Base-by-base conservation (phyloP, 768 basidiomycete species). In the Boletales sp. region DNA sequence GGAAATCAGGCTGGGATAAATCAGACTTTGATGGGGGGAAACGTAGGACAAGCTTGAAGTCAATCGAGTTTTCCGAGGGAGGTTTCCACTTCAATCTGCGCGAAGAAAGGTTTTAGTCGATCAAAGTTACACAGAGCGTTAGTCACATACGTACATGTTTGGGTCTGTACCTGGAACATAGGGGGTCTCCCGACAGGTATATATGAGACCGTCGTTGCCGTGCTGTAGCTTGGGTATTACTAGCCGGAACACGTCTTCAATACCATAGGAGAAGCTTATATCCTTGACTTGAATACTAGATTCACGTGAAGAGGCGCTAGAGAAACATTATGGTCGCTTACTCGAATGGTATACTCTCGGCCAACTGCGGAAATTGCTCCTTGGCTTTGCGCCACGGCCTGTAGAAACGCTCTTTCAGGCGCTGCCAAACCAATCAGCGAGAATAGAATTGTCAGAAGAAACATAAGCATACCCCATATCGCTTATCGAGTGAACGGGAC, bases 31-130 rank as follows among this genome's bases (percentile, higher is more conserved):
- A 67, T 2, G 92, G 82, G 1, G 95, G 94, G 66, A 98, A 99
- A 31, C 92, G 86, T n/a, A 99, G 74, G 43, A 94, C 80, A 28
- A 98, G 85, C 67, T 93, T 92, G 76, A 99, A 98, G 68, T 99
- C 96, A 60, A 98, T 87, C 2, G 94, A 94, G 66, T 99, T 99
- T 64, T 98, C 95, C 2, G 87, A 90, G 0, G 96, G 94, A 1
- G 94, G 94, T 68, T 99, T 99, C 96, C 96, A 99, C 70, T 99
- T 99, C 62, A 99, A 69, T 55, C 95, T 98, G 36, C 46, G 32
- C 15, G 41, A 56, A 37, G 19, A 31, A 11, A 54, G 53, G 32
- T 33, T 48, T 45, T 58, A 35, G 30, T 15, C 17, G 43, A 38
- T 41, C 33, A 44, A 25, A 10, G 5, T 14, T 19, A 4, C 42